Conservation (phyloP, 2,329 filamentous ascomycete genomes). For the Metarhizium rileyi region DNA sequence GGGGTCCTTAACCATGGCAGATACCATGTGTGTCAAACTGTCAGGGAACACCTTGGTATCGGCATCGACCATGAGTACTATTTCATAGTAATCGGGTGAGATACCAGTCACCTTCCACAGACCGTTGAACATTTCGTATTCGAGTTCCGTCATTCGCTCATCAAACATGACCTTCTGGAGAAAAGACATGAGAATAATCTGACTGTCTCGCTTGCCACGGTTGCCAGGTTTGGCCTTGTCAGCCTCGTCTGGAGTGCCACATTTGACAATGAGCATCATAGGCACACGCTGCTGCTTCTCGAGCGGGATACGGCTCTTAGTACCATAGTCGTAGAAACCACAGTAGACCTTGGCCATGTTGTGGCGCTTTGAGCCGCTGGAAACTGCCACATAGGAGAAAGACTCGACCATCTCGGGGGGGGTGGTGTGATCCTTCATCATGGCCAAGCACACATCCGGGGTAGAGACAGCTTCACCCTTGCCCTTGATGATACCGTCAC, state of each 20-base stretch:
- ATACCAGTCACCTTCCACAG: conserved; percentile 98
- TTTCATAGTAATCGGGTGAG: conserved; percentile 94
- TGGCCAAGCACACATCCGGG: conserved; percentile 78
- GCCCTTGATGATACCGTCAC: conserved; percentile 96
- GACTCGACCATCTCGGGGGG: conserved; percentile 73
- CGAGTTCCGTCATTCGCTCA: conserved; percentile 97
- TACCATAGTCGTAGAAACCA: conserved; percentile 95
- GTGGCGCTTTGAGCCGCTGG: conserved; percentile 91
- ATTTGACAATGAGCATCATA: conserved; percentile 95
- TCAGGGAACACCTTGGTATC: conserved; percentile 99
- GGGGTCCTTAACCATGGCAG: conserved; percentile 97
- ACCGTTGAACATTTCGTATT: conserved; percentile 99
- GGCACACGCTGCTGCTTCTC: conserved; percentile 95
- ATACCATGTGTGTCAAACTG: conserved; percentile 96
- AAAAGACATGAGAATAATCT: conserved; percentile 99
- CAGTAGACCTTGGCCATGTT: conserved; percentile 99
- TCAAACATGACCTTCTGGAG: conserved; percentile 99
- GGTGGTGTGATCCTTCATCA: conserved; percentile 88
- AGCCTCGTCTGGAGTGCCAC: conserved; percentile 81
- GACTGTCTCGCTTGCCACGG: conserved; percentile 95
- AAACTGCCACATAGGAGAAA: conserved; percentile 94
- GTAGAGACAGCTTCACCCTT: conserved; percentile 80
- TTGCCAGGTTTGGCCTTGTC: conserved; percentile 83
- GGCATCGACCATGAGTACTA: conserved; percentile 97
- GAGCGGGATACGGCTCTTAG: conserved; percentile 63